Base-by-base conservation (phyloP, 164 flowering plant genomes). In the Tetrastigma voinierianum region DNA sequence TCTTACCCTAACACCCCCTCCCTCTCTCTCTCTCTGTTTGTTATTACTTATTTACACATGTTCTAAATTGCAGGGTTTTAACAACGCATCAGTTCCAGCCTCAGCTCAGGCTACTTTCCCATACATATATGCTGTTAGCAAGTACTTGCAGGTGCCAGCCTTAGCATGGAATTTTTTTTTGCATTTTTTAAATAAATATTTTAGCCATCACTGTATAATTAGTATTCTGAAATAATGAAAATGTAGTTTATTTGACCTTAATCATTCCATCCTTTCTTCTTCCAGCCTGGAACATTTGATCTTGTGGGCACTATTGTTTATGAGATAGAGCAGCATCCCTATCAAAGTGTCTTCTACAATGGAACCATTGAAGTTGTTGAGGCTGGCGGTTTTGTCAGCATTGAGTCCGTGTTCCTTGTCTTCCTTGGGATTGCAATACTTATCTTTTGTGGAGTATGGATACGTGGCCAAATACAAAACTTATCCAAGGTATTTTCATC, bases 361-460 rank as follows among this genome's bases (percentile, higher is more conserved):
- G 96, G 99, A 46, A 92, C 99, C 43, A 75, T 95, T 72, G 99
- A 95, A 85, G 99, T 90, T 75, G 86, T 82, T 68, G 97, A 95
- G 69, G 75, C 90, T 70, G 86, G 93, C 74, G 88, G 84, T 58
- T 73, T 78, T 66, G 71, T 95, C 65, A 92, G 90, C 73, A 70
- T 87, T 40, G 97, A 95, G 68, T 84, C 99, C 45, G 89, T 95
- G 24, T 95, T 95, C 75, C 84, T 95, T 56, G 70, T 88, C 68
- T 83, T 84, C 44, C 88, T 89, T 72, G 97, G 87, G 24, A 51
- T 83, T 49, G 92, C 93, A 16, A 92, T 95, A 67, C 73, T 90
- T 68, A 82, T 81, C 25, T 81, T 89, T 60, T 78, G 81, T 69
- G 97, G 89, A 25, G 58, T 90, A 19, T 90, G 93, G 96, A 64